A percentile compares a stretch with the other conserved stretches of the same genome.
phyloP scores from a whole-genome alignment of 495 filamentous ascomycete species.

The Schizothecium vesticola region DNA sequence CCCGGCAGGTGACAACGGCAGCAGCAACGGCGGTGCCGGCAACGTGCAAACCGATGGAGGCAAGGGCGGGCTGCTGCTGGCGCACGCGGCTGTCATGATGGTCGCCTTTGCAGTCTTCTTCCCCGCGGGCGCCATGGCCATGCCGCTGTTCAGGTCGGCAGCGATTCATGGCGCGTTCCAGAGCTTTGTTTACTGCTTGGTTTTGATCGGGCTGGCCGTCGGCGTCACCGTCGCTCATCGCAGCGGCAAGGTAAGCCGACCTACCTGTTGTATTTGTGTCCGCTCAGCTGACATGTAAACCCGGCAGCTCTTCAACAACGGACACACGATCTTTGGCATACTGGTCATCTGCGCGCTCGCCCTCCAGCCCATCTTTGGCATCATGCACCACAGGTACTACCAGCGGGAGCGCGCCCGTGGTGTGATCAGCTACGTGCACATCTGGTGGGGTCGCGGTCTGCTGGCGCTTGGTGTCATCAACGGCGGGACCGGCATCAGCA shows the following conservation, averaged over 20 bases:
- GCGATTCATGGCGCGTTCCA: conserved; percentile 56
- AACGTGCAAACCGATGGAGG: not conserved
- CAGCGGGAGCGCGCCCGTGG: conserved; percentile 44
- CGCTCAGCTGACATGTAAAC: conserved; percentile 4
- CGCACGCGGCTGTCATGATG: conserved; percentile 53
- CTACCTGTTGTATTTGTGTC: not conserved
- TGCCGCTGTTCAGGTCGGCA: conserved; percentile 45
- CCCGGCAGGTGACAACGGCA: not conserved
- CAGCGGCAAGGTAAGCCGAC: conserved; percentile 32
- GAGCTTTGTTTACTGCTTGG: conserved; percentile 47
- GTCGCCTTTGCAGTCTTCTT: conserved; percentile 52
- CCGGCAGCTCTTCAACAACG: conserved; percentile 33
- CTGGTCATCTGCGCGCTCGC: conserved; percentile 52
- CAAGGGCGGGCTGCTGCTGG: conserved; percentile 21
- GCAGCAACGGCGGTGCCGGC: conserved; percentile 9
- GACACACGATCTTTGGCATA: conserved; percentile 52
- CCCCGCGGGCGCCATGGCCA: conserved; percentile 52
- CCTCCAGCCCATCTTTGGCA: conserved; percentile 60
- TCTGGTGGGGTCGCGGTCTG: conserved; percentile 63
- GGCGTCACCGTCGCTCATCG: conserved; percentile 49
- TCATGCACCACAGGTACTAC: conserved; percentile 58
- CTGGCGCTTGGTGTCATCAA: conserved; percentile 65
- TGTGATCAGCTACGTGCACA: conserved; percentile 54
- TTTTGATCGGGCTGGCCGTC: conserved; percentile 56
- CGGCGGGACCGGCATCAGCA: conserved; percentile 59